Base-by-base conservation (phyloP, 352 stramenopile species). In the Blastocystis sp. region DNA sequence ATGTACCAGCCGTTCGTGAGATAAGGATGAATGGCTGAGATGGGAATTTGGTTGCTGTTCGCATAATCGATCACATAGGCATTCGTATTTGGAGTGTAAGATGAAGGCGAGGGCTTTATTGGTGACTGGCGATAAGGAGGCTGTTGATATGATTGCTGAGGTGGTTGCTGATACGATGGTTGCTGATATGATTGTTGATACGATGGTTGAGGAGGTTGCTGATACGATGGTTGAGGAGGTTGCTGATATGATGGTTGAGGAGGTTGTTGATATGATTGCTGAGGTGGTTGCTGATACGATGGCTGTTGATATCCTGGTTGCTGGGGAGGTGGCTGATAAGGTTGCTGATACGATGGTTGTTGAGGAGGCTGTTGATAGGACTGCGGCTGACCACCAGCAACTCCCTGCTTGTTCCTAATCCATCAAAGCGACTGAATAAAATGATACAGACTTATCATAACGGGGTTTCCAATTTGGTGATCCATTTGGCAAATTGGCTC, bases 11-110 rank as follows among this genome's bases (percentile, higher is more conserved):
- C 62, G 53, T 66, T 29, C 29, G 59, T 53, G 4, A 84, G 73
- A 45, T 68, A 84, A 11, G 73, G 73, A 45, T 84, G 54, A 43
- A 84, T 84, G 20, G 73, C 73, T 5, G 47, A 66, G 53, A 84
- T 84, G 3, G 73, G 73, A 9, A 84, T 66, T 43, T 66, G 73
- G 41, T 84, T 84, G 50, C 59, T 43, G 18, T 53, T 50, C 26
- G 47, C 62, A n/a, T 56, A 66, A 43, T 84, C 73, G 45, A 84
- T 61, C 1, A 59, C 13, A n/a, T 59, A 59, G 11, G 50, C 50
- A n/a, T 59, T 59, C 11, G 50, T 13, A 59, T 59, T 59, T 13
- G 50, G 50, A 59, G 50, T 68, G 7, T 20, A 37, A 55, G 23
- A n/a, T 23, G 34, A 39, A 29, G 37, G 59, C 73, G 50, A 23